These are phyloP conservation scores for Rhodomyrtus tomentosa DNA, from an alignment of 345 rosid genomes.

Conservation along the genomic window DNA sequence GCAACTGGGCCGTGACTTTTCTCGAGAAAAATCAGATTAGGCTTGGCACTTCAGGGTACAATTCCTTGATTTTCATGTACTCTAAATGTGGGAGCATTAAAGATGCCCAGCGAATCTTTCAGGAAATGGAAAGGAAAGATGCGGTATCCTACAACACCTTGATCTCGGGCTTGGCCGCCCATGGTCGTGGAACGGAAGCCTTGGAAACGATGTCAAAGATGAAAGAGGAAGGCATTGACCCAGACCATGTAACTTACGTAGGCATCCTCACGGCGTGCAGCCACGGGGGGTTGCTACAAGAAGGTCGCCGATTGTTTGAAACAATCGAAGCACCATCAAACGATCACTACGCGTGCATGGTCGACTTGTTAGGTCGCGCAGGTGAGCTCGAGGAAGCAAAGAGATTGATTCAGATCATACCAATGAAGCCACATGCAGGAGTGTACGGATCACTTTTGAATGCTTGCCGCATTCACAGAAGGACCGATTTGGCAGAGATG, in stretches of 20 bases:
- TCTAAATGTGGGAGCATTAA: constrained; percentile 62
- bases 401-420: constrained; percentile 52
- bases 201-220: constrained; percentile 53
- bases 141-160: constrained; percentile 72
- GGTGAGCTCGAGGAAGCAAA: constrained; percentile 60
- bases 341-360: constrained; percentile 82
- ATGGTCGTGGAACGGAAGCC: constrained; percentile 57
- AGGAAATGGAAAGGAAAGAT: constrained; percentile 45
- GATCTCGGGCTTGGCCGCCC: constrained; percentile 71
- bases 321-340: constrained; percentile 52
- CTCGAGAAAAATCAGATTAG: constrained; percentile 14
- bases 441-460: constrained; percentile 72
- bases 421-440: constrained; percentile 64
- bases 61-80: constrained; percentile 52
- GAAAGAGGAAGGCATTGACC: constrained; percentile 51
- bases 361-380: constrained; percentile 70
- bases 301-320: constrained; percentile 51
- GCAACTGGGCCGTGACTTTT: constrained; percentile 18
- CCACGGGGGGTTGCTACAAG: constrained; percentile 58
- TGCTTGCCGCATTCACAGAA: constrained; percentile 60
- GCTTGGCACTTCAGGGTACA: constrained; percentile 19
- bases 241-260: constrained; percentile 51
- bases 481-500: constrained; percentile 19
- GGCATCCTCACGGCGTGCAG: constrained; percentile 70
- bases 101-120: constrained; percentile 44